Conservation (phyloP, 805 yeast species). For the Ogataea pilisensis region DNA sequence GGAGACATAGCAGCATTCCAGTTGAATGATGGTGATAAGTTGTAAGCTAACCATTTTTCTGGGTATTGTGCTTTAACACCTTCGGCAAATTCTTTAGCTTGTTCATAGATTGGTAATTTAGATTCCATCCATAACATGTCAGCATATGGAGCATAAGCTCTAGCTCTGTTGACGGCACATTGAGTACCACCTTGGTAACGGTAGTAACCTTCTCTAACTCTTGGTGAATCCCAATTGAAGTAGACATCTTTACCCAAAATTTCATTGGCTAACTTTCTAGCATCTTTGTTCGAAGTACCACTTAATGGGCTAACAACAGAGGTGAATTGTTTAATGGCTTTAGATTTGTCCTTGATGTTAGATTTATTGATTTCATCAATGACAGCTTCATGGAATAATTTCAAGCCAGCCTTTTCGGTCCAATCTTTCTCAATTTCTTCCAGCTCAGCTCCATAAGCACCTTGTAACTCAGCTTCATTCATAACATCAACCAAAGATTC, state of each 20-base stretch:
- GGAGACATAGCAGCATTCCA: conserved; percentile 93
- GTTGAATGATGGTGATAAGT: conserved; percentile 95
- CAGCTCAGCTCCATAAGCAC: conserved; percentile 67
- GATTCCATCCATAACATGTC: conserved; percentile 99
- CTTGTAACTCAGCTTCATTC: conserved; percentile 75
- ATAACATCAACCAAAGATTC: conserved; percentile 71
- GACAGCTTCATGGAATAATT: conserved; percentile 88
- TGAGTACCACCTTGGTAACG: conserved; percentile 94
- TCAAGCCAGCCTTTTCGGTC: conserved; percentile 77
- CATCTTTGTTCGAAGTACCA: conserved; percentile 73
- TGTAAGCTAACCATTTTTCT: conserved; percentile 93
- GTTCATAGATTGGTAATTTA: conserved; percentile 86
- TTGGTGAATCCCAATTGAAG: conserved; percentile 93
- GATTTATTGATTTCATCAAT: conserved; percentile 71
- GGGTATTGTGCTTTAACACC: conserved; percentile 83
- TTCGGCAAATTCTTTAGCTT: conserved; percentile 91
- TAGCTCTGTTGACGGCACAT: conserved; percentile 95
- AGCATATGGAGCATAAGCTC: conserved; percentile 91
- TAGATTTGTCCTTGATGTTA: conserved; percentile 53
- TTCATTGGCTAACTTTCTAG: conserved; percentile 68
- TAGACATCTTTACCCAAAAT: conserved; percentile 76
- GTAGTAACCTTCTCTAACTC: conserved; percentile 96
- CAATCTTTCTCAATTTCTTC: conserved; percentile 76
- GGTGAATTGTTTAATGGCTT: conserved; percentile 60
- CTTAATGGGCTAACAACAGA: conserved; percentile 70